phyloP scores from a whole-genome alignment of 2,329 filamentous ascomycete species.

The Penicillium brevicompactum region DNA sequence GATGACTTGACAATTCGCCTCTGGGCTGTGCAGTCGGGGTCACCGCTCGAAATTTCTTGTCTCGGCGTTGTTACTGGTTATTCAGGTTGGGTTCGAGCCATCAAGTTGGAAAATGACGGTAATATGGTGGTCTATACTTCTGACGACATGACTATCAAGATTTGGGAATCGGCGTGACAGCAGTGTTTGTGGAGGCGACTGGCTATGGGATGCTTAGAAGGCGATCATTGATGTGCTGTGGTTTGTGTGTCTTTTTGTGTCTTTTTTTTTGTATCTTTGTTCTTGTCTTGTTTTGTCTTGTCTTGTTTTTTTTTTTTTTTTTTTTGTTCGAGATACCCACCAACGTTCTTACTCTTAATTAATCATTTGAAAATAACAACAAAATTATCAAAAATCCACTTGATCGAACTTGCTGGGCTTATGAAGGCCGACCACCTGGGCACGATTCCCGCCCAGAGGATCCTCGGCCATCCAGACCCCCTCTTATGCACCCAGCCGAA shows the following conservation, averaged over 20 bases:
- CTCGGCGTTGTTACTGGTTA: conserved; percentile 4
- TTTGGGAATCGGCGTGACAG: conserved; percentile 6
- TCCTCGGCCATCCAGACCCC: neutral
- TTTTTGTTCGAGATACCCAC: conserved; percentile 10
- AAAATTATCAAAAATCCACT: neutral
- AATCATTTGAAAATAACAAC: conserved; percentile 1
- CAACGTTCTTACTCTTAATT: conserved; percentile 6
- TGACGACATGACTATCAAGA: conserved; percentile 14
- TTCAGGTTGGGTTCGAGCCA: conserved; percentile 9
- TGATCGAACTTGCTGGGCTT: neutral
- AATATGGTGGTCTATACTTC: conserved; percentile 6
- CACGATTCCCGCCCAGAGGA: neutral
- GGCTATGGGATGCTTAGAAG: neutral
- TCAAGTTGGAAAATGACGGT: conserved; percentile 1
- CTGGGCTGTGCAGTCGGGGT: neutral
- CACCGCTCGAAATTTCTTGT: neutral
- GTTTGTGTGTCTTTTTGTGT: neutral
- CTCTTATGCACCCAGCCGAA: neutral
- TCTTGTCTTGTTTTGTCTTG: neutral
- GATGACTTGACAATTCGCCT: conserved; percentile 10
- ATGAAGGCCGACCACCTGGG: neutral
- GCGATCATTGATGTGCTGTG: neutral
- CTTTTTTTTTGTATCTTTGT: neutral
- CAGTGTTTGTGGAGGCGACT: neutral
- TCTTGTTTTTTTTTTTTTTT: neutral